Evolutionary conservation across 768 basidiomycete genomes (phyloP).

Genomic region (Lactarius sp.): DNA sequence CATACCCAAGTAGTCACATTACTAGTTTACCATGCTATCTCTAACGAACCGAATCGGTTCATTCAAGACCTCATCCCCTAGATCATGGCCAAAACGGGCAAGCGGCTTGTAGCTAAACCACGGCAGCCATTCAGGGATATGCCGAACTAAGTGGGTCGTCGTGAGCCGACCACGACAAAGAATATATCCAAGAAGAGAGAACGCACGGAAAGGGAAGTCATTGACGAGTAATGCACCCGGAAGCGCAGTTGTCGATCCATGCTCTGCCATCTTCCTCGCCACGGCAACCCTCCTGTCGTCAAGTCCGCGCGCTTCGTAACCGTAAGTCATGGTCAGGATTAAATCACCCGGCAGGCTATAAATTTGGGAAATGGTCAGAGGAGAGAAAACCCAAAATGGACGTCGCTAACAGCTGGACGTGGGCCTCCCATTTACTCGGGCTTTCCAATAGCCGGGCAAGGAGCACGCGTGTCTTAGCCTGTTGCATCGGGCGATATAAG

Average conservation of each 20-base stretch:
- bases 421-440: slow-evolving; percentile 1
- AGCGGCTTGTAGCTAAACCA: slow-evolving; percentile 10
- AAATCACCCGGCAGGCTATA: slow-evolving; percentile 6
- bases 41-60: slow-evolving; percentile 1
- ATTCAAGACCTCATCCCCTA: neutral
- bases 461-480: neutral
- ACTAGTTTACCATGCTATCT: neutral
- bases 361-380: neutral
- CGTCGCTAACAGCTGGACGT: slow-evolving; percentile 1
- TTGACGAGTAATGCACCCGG: neutral
- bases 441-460: neutral
- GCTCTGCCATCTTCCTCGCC: neutral
- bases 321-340: slow-evolving; percentile 5
- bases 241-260: neutral
- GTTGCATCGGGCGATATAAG: slow-evolving; percentile 1
- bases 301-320: slow-evolving; percentile 2
- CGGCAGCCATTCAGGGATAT: slow-evolving; percentile 1
- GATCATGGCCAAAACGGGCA: neutral
- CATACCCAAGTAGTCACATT: neutral
- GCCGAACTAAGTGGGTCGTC: neutral
- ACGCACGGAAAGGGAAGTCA: neutral
- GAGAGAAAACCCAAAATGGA: neutral
- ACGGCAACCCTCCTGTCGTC: neutral
- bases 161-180: too few relatives aligned
- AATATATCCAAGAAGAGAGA: neutral